Evolutionary conservation across 768 basidiomycete genomes (phyloP).

Genomic region (Hericium coralloides): DNA sequence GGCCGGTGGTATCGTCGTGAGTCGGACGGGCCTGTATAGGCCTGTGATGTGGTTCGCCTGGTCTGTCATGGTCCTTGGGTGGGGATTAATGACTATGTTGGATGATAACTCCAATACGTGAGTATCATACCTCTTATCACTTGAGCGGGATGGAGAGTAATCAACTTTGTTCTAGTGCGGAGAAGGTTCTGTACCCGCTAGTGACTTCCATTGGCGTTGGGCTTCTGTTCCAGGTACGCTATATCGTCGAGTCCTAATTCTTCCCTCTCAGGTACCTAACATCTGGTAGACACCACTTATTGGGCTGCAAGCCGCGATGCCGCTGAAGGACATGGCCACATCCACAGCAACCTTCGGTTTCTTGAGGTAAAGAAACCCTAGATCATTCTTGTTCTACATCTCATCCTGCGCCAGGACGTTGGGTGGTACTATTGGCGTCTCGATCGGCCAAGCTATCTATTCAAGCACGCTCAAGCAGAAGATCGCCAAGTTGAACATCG

Average conservation of each 20-base stretch:
- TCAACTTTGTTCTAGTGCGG: slow-evolving; percentile 32
- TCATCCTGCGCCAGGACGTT: slow-evolving; percentile 36
- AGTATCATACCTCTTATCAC: slow-evolving; percentile 8
- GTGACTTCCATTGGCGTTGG: slow-evolving; percentile 61
- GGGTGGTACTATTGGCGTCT: slow-evolving; percentile 71
- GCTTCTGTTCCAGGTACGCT: slow-evolving; percentile 45
- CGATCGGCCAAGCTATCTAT: slow-evolving; percentile 66
- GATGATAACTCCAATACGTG: slow-evolving; percentile 45
- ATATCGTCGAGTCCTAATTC: background rate
- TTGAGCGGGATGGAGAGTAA: background rate
- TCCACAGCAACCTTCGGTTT: slow-evolving; percentile 65
- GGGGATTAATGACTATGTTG: slow-evolving; percentile 66
- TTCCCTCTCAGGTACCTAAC: background rate
- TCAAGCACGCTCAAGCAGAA: slow-evolving; percentile 35
- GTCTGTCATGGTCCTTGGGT: slow-evolving; percentile 49
- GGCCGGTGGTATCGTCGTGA: slow-evolving; percentile 46
- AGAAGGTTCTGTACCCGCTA: slow-evolving; percentile 55
- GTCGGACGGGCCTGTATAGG: slow-evolving; percentile 51
- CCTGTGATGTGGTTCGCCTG: slow-evolving; percentile 54
- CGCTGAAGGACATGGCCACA: slow-evolving; percentile 79
- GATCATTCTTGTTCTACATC: background rate
- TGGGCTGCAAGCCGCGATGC: slow-evolving; percentile 81
- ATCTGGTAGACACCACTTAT: slow-evolving; percentile 48
- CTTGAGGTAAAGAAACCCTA: slow-evolving; percentile 37
- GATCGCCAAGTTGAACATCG: slow-evolving; percentile 7